Base-by-base conservation (phyloP, 1,284 basidiomycete genomes). In the Ganoderma meredithae region DNA sequence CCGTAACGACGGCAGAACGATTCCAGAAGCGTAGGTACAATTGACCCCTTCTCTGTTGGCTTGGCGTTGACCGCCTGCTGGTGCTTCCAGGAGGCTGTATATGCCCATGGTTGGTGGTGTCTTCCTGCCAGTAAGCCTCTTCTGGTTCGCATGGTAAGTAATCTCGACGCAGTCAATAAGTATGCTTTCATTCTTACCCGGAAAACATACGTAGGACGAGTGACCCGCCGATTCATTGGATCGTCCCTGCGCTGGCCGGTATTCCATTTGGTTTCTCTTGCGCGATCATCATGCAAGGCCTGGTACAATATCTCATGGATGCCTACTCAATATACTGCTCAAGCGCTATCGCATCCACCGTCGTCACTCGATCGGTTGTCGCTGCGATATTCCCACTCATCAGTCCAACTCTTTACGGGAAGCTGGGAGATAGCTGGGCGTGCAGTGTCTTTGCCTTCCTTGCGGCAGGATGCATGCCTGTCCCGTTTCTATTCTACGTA, bases 301-400 rank as follows among this genome's bases (percentile, higher is more conserved):
- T 87, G 25, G 85, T 85, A 40, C 85, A 87, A 13, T 93, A 92
- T 79, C 81, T 91, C 64, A 89, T 92, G 84, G 90, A 90, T 71
- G 81, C 85, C 2, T 91, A 90, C 76, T 81, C 82, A 33, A 80
- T 89, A 36, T 88, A 88, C 73, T 89, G 88, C 67, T 90, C 91
- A 0, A 88, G 86, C 66, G 90, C 90, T 3, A 83, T 92, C 41
- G 90, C 92, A 0, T 86, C 91, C 41, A 91, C 90, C 27, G 88
- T 92, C 33, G 86, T 95, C 33, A 76, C 90, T 47, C 86, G 92
- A 52, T 89, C 87, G 2, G 78, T 86, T 2, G 84, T 90, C 63
- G 93, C 90, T 3, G 88, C 87, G 0, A 81, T 86, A 3, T 91
- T 91, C 78, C 90, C 89, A 12, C 78, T 90, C 8, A 86, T 91